Percentiles rank a stretch among this genome's conserved stretches.
Conservation (phyloP, 1,139 yeast species). For the Citeromyces siamensis region DNA sequence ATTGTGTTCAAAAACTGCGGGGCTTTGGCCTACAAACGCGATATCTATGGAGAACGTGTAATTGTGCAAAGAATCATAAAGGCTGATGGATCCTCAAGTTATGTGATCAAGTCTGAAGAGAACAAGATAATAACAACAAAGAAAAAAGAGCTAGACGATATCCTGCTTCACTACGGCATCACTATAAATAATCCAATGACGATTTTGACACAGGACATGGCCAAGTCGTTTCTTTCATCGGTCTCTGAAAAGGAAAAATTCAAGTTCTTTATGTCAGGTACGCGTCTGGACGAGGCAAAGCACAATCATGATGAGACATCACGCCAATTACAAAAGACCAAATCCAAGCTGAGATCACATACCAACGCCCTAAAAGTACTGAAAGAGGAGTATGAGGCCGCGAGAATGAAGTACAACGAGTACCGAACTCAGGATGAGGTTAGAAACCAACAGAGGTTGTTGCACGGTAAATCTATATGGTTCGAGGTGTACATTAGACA, state of each 20-base stretch:
- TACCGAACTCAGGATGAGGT: conserved; percentile 19
- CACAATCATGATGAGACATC: conserved; percentile 33
- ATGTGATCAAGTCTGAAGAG: conserved; percentile 36
- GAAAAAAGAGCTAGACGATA: conserved; percentile 52
- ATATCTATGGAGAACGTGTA: conserved; percentile 54
- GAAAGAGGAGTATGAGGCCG: conserved; percentile 25
- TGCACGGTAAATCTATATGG: conserved; percentile 59
- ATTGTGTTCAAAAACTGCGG: conserved; percentile 57
- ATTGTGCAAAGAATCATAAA: conserved; percentile 60
- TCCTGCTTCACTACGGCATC: conserved; percentile 60
- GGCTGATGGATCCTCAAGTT: conserved; percentile 34
- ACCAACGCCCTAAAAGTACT: conserved; percentile 20
- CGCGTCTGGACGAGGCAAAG: conserved; percentile 51
- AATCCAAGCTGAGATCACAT: conserved; percentile 24
- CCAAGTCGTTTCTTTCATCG: conserved; percentile 76
- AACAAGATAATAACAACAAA: conserved; percentile 47
- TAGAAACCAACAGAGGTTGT: conserved; percentile 21
- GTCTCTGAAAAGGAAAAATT: conserved; percentile 64
- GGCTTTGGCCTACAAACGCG: conserved; percentile 48
- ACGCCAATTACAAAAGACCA: conserved; percentile 26
- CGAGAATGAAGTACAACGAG: conserved; percentile 23
- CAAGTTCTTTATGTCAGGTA: conserved; percentile 68
- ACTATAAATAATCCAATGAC: conserved; percentile 90
- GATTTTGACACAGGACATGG: conserved; percentile 87
- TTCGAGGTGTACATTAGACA: conserved; percentile 32